phyloP scores from a whole-genome alignment of 306 rosid species.

The Boehmeria nivea region DNA sequence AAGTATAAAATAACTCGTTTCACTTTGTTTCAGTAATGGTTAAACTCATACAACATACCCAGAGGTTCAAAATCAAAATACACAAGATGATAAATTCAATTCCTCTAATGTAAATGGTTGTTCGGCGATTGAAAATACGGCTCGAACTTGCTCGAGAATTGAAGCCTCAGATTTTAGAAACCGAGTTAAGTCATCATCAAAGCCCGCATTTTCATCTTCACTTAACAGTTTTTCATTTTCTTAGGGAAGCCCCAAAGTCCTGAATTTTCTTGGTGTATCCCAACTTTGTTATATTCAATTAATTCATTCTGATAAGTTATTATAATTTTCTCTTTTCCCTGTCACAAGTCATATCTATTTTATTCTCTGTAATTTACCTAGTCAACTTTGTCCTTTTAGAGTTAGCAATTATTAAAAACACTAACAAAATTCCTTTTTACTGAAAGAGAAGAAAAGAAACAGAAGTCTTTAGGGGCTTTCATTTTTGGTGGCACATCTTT shows the following conservation, averaged over 20 bases:
- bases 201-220: constrained; percentile 3
- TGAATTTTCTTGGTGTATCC: constrained; percentile 20
- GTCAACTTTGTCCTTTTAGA: not conserved
- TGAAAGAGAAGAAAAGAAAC: too few species aligned
- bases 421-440: too few species aligned
- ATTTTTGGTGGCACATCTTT: not conserved
- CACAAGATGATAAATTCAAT: constrained; percentile 4
- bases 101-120: constrained; percentile 1
- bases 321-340: too few species aligned
- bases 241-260: constrained; percentile 14
- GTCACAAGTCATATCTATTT: too few species aligned
- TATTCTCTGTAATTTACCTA: not conserved
- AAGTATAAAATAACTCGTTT: not conserved
- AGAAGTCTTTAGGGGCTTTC: not conserved
- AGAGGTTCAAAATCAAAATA: constrained; percentile 10
- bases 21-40: constrained; percentile 23
- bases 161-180: constrained; percentile 8
- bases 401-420: too few species aligned
- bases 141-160: not conserved
- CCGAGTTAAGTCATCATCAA: constrained; percentile 8
- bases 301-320: constrained; percentile 19
- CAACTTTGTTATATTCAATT: constrained; percentile 26
- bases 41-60: not conserved
- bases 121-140: constrained; percentile 2
- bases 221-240: constrained; percentile 3